These are phyloP conservation scores for Leccinum subatratum DNA, from an alignment of 1,284 basidiomycete genomes.

Conservation along the genomic window DNA sequence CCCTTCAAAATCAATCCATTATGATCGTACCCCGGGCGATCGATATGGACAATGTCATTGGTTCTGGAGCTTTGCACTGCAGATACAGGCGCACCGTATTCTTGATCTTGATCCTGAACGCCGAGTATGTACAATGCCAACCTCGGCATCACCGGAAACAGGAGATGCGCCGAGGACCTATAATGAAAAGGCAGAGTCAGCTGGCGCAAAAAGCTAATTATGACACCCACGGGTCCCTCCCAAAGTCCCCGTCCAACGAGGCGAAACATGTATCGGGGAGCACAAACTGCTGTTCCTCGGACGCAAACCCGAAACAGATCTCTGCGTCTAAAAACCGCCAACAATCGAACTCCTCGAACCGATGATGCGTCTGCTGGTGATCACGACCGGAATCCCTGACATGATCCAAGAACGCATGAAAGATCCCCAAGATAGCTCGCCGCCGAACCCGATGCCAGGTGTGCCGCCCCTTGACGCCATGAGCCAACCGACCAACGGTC, in stretches of 20 bases:
- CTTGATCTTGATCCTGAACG: slow-evolving; percentile 13
- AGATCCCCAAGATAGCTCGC: slow-evolving; percentile 25
- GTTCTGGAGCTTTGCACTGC: not conserved
- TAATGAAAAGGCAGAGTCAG: slow-evolving; percentile 1
- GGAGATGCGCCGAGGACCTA: slow-evolving; percentile 43
- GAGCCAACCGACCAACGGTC: slow-evolving; percentile 26
- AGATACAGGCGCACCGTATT: slow-evolving; percentile 7
- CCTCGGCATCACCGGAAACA: slow-evolving; percentile 52
- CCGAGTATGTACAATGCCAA: slow-evolving; percentile 48
- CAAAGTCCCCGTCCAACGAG: slow-evolving; percentile 33
- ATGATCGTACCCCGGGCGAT: not conserved
- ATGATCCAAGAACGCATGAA: slow-evolving; percentile 24
- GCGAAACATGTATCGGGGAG: slow-evolving; percentile 36
- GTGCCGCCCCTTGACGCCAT: slow-evolving; percentile 22
- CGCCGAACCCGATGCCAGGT: slow-evolving; percentile 31
- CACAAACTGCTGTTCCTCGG: slow-evolving; percentile 35
- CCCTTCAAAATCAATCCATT: too few relatives aligned
- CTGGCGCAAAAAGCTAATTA: not conserved
- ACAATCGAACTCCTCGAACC: slow-evolving; percentile 26
- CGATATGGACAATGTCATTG: not conserved
- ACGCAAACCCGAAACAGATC: slow-evolving; percentile 34
- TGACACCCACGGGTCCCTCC: slow-evolving; percentile 24
- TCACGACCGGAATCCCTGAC: not conserved
- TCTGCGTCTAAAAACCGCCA: slow-evolving; percentile 32
- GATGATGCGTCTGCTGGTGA: slow-evolving; percentile 4